These are phyloP conservation scores for Brassica juncea DNA, from an alignment of 345 rosid genomes.

Conservation along the genomic window DNA sequence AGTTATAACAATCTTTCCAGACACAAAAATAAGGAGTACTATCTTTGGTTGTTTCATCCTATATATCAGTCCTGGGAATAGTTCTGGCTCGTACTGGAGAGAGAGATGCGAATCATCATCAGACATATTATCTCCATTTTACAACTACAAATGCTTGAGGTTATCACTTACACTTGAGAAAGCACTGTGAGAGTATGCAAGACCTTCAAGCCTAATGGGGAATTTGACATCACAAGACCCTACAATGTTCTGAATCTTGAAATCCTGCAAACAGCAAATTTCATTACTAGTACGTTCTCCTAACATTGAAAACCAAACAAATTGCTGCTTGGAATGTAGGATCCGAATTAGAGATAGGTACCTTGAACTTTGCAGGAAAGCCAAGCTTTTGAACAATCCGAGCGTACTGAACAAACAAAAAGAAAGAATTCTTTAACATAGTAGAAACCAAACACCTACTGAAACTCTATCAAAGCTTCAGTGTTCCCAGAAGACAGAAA, in stretches of 20 bases:
- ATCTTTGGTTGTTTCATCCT: conserved; percentile 91
- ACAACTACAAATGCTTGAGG: conserved; percentile 8
- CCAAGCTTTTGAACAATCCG: conserved; percentile 87
- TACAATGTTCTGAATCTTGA: conserved; percentile 87
- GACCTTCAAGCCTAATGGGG: conserved; percentile 81
- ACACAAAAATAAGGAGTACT: conserved; percentile 81
- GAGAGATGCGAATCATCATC: conserved; percentile 22
- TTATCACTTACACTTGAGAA: conserved; percentile 71
- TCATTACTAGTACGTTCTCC: not conserved
- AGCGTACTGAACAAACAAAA: conserved; percentile 59
- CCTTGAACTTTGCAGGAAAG: conserved; percentile 88
- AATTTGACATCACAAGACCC: conserved; percentile 87
- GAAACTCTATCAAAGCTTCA: not conserved
- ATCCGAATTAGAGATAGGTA: conserved; percentile 15
- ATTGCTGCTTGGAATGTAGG: not conserved
- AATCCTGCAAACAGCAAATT: conserved; percentile 51
- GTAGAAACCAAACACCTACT: not conserved
- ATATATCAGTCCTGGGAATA: conserved; percentile 86
- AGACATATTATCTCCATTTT: conserved; percentile 22
- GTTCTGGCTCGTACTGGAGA: conserved; percentile 86
- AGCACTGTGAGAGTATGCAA: conserved; percentile 85
- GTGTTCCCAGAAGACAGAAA: conserved; percentile 2
- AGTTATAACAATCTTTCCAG: conserved; percentile 90
- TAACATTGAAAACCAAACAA: not conserved
- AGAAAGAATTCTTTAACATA: not conserved